phyloP scores from a whole-genome alignment of 1,139 yeast species.

The Yamadazyma siamensis region DNA sequence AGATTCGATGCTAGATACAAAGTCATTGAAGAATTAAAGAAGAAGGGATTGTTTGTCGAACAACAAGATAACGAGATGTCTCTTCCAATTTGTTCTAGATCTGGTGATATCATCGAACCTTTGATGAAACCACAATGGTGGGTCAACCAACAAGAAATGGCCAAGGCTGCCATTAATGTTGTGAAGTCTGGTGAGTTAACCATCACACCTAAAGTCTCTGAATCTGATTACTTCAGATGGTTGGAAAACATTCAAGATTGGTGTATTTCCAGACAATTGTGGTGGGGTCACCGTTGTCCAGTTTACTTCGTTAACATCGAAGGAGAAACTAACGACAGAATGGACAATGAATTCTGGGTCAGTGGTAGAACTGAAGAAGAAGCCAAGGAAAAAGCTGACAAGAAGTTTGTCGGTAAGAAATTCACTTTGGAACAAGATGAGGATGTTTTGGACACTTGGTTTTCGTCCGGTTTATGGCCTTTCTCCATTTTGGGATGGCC shows the following conservation, averaged over 20 bases:
- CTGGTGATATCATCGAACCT: slow-evolving; percentile 96
- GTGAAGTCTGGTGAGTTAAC: slow-evolving; percentile 79
- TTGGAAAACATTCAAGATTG: slow-evolving; percentile 95
- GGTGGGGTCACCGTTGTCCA: slow-evolving; percentile 99
- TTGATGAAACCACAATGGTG: slow-evolving; percentile 98
- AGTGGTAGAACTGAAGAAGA: slow-evolving; percentile 83
- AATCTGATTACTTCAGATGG: slow-evolving; percentile 94
- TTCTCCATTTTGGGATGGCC: slow-evolving; percentile 98
- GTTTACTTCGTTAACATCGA: slow-evolving; percentile 84
- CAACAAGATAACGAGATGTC: slow-evolving; percentile 95
- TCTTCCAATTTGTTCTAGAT: slow-evolving; percentile 89
- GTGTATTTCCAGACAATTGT: slow-evolving; percentile 98
- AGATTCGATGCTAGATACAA: slow-evolving; percentile 89
- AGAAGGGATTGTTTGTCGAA: slow-evolving; percentile 70
- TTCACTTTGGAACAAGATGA: slow-evolving; percentile 91
- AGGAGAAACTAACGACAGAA: slow-evolving; percentile 58
- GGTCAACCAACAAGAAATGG: slow-evolving; percentile 91
- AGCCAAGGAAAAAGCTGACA: slow-evolving; percentile 77
- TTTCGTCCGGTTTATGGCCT: slow-evolving; percentile 98
- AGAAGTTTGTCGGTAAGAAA: slow-evolving; percentile 63
- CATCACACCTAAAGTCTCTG: slow-evolving; percentile 85
- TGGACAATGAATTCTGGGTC: slow-evolving; percentile 80
- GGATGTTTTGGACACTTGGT: slow-evolving; percentile 98
- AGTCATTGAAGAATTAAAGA: slow-evolving; percentile 80
- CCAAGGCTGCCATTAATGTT: slow-evolving; percentile 80